These are phyloP conservation scores for Aspergillus sp. DNA, from an alignment of 2,329 filamentous ascomycete species.

Conservation along the genomic window DNA sequence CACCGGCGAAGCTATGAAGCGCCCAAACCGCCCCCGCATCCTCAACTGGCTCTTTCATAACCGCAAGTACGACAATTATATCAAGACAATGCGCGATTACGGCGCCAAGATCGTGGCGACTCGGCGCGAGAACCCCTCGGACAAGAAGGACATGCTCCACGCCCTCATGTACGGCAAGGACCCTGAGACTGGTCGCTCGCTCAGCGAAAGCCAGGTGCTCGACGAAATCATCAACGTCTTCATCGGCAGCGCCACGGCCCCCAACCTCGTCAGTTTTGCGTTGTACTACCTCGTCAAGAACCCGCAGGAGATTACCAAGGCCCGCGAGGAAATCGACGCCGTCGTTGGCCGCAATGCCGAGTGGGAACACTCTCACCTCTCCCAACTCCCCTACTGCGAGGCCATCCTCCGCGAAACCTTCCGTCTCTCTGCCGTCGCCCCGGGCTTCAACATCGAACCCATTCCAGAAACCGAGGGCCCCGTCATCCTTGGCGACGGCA, in stretches of 20 bases:
- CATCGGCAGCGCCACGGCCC: slow-evolving; percentile 60
- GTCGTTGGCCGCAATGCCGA: slow-evolving; percentile 14
- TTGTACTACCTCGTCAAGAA: slow-evolving; percentile 59
- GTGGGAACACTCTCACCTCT: slow-evolving; percentile 46
- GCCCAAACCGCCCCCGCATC: slow-evolving; percentile 45
- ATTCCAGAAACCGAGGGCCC: slow-evolving; percentile 37
- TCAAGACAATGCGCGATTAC: slow-evolving; percentile 47
- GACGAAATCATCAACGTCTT: slow-evolving; percentile 64
- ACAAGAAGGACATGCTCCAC: slow-evolving; percentile 54
- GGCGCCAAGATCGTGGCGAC: slow-evolving; percentile 51
- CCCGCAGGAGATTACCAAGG: slow-evolving; percentile 51
- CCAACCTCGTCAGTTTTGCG: slow-evolving; percentile 56
- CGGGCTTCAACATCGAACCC: slow-evolving; percentile 48
- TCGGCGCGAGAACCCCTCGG: slow-evolving; percentile 46
- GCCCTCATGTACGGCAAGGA: slow-evolving; percentile 53
- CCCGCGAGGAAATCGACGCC: slow-evolving; percentile 59
- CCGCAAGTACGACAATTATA: slow-evolving; percentile 48
- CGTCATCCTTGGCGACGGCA: slow-evolving; percentile 49
- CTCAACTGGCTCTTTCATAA: slow-evolving; percentile 48
- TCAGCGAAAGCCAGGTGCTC: slow-evolving; percentile 54
- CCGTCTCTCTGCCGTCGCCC: slow-evolving; percentile 54
- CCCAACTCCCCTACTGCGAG: slow-evolving; percentile 57
- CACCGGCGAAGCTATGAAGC: slow-evolving; percentile 50
- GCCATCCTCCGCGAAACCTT: slow-evolving; percentile 61
- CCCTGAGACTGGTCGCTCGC: slow-evolving; percentile 50